Percentiles rank a stretch among this genome's conserved stretches.
These are phyloP conservation scores for Metschnikowia hibisci DNA, from an alignment of 805 yeast genomes.

Conservation along the genomic window DNA sequence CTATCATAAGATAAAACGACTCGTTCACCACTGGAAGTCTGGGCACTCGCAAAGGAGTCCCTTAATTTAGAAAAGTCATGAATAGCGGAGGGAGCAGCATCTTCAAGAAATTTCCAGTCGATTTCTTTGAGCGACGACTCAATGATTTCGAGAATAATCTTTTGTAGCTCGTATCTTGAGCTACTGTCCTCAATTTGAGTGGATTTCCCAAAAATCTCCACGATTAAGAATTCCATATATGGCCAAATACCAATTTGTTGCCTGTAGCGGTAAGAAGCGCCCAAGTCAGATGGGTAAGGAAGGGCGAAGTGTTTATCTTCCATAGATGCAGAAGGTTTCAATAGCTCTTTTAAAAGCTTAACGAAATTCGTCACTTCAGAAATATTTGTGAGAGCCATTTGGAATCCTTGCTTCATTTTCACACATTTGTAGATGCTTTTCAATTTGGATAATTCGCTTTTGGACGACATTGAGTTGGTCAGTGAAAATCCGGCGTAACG, in stretches of 20 bases:
- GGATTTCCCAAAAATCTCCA: conserved; percentile 60
- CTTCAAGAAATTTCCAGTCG: conserved; percentile 45
- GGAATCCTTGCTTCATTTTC: conserved; percentile 21
- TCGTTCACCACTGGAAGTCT: conserved; percentile 14
- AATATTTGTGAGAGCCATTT: conserved; percentile 44
- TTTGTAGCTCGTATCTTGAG: conserved; percentile 47
- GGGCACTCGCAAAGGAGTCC: conserved; percentile 21
- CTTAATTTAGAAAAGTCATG: conserved; percentile 20
- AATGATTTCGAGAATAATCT: conserved; percentile 49
- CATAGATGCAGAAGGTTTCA: conserved; percentile 22
- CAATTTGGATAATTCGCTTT: conserved; percentile 9
- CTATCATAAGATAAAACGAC: conserved; percentile 12
- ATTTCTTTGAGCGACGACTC: conserved; percentile 32
- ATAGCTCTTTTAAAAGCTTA: conserved; percentile 45
- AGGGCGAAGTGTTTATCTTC: conserved; percentile 22
- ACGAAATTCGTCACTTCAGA: conserved; percentile 63
- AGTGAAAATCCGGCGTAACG: conserved; percentile 17
- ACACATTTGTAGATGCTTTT: conserved; percentile 6
- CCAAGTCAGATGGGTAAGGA: conserved; percentile 62
- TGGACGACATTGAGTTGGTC: conserved; percentile 3
- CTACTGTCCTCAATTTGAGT: conserved; percentile 28
- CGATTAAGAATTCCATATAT: conserved; percentile 68
- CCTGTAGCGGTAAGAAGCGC: conserved; percentile 48
- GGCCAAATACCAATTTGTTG: conserved; percentile 67
- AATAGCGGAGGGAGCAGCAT: conserved; percentile 48